phyloP scores from a whole-genome alignment of 495 filamentous ascomycete species.

The Cryomyces antarcticus region DNA sequence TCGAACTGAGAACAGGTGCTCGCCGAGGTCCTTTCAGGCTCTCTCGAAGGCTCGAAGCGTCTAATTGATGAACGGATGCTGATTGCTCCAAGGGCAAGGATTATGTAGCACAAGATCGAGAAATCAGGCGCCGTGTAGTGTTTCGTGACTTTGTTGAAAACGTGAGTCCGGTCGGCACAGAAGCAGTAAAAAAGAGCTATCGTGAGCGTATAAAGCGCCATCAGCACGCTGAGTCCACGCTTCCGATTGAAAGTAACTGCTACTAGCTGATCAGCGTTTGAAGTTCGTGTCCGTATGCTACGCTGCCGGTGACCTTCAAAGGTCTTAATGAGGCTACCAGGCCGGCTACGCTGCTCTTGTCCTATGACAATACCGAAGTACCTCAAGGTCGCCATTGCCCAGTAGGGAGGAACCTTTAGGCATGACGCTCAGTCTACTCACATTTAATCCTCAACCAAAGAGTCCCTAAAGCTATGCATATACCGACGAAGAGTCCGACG shows the following conservation, averaged over 20 bases:
- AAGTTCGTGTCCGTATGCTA: background rate
- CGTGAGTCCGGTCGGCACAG: conserved; percentile 32
- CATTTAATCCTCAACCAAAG: background rate
- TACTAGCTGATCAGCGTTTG: background rate
- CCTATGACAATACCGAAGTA: too few relatives aligned
- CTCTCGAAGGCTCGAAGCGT: background rate
- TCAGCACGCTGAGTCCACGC: background rate
- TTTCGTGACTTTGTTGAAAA: conserved; percentile 36
- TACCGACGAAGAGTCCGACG: background rate
- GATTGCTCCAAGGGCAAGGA: background rate
- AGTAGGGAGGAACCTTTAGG: too few relatives aligned
- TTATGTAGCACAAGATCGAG: conserved; percentile 9
- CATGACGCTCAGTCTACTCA: too few relatives aligned
- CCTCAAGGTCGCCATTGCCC: too few relatives aligned
- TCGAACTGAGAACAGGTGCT: too few relatives aligned
- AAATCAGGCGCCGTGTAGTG: conserved; percentile 25
- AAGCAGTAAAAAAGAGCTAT: background rate
- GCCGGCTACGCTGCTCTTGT: background rate
- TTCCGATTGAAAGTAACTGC: background rate
- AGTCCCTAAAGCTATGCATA: background rate
- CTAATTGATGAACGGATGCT: background rate
- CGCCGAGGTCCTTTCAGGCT: background rate
- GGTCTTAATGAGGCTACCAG: background rate
- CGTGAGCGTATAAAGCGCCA: background rate
- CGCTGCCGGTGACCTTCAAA: background rate